phyloP scores from a whole-genome alignment of 768 basidiomycete genomes.

The Tubosaeta brunneosetosa region DNA sequence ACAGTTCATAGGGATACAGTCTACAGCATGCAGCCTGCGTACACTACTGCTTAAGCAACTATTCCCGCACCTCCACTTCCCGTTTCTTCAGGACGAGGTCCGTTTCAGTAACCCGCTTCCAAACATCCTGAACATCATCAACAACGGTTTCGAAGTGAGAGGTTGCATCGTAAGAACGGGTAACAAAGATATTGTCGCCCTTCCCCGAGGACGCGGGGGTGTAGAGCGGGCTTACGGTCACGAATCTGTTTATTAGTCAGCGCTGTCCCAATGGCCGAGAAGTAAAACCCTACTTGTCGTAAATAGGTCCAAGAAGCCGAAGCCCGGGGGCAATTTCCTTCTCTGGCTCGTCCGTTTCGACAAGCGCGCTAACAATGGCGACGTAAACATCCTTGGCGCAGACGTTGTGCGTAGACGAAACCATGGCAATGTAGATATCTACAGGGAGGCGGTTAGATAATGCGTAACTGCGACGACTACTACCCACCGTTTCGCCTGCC shows the following conservation, averaged over 20 bases:
- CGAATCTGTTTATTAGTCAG: constrained; percentile 56
- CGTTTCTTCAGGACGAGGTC: constrained; percentile 86
- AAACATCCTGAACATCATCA: constrained; percentile 95
- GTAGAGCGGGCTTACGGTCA: constrained; percentile 84
- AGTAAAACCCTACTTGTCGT: constrained; percentile 71
- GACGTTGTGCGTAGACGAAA: constrained; percentile 96
- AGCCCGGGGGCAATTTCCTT: constrained; percentile 90
- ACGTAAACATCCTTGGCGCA: constrained; percentile 93
- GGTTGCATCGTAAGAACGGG: constrained; percentile 96
- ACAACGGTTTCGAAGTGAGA: constrained; percentile 99
- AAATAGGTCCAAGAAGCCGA: constrained; percentile 83
- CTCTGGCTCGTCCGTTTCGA: constrained; percentile 91
- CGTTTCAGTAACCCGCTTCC: constrained; percentile 78
- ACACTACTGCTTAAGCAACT: constrained; percentile 13
- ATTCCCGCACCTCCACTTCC: constrained; percentile 61
- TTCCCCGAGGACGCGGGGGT: constrained; percentile 79
- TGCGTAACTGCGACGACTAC: neutral
- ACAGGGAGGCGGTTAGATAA: constrained; percentile 4
- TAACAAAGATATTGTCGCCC: constrained; percentile 92
- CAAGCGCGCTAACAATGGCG: constrained; percentile 97
- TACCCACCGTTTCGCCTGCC: constrained; percentile 80
- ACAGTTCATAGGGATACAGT: constrained; percentile 10
- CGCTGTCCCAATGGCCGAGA: neutral
- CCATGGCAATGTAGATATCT: constrained; percentile 99
- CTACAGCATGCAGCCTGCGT: constrained; percentile 3